phyloP scores from a whole-genome alignment of 1,139 yeast species.

The Trichomonascaceae sp. region DNA sequence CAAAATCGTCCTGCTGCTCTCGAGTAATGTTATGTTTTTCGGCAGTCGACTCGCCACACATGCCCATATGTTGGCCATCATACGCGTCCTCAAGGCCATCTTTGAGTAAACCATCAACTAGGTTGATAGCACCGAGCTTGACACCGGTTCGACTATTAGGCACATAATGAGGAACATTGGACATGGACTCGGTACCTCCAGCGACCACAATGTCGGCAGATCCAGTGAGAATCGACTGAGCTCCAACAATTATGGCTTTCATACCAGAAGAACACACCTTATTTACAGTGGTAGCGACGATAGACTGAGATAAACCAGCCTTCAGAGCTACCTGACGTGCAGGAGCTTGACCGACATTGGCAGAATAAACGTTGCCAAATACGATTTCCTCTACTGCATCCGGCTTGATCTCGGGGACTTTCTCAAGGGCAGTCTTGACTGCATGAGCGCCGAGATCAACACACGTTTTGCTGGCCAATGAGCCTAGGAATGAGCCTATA shows the following conservation, averaged over 20 bases:
- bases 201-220: conserved; percentile 88
- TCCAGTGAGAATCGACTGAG: conserved; percentile 85
- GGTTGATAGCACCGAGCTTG: conserved; percentile 71
- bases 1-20: conserved; percentile 75
- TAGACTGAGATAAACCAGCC: conserved; percentile 73
- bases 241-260: conserved; percentile 85
- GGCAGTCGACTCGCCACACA: conserved; percentile 95
- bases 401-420: conserved; percentile 77
- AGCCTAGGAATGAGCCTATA: conserved; percentile 87
- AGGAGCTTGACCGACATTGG: conserved; percentile 95
- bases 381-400: conserved; percentile 76
- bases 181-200: conserved; percentile 98
- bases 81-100: conserved; percentile 93
- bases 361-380: conserved; percentile 90
- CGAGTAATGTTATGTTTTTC: conserved; percentile 59
- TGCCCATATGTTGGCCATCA: conserved; percentile 85
- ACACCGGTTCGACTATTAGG: conserved; percentile 76
- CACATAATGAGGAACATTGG: conserved; percentile 89
- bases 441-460: conserved; percentile 90
- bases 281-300: conserved; percentile 85
- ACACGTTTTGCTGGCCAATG: conserved; percentile 64
- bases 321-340: conserved; percentile 95
- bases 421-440: conserved; percentile 77
- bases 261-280: conserved; percentile 97
- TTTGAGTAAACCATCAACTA: conserved; percentile 83